Evolutionary conservation across 345 rosid genomes (phyloP).

Genomic region (Excoecaria agallocha): DNA sequence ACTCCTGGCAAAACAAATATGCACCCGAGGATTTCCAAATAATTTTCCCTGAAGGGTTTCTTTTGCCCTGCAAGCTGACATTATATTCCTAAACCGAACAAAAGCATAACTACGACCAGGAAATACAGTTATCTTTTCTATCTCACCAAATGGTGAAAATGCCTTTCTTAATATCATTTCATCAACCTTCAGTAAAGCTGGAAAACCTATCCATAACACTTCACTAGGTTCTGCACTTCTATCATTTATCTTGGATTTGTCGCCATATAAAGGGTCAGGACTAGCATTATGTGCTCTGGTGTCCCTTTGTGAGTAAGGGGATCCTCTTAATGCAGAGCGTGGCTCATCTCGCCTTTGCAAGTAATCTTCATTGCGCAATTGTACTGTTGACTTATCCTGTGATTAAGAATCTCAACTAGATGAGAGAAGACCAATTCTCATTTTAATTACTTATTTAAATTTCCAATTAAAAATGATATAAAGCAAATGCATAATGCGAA

Average conservation of each 20-base stretch:
- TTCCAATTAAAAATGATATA: not conserved
- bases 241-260: constrained; percentile 56
- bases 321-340: constrained; percentile 21
- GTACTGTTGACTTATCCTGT: constrained; percentile 69
- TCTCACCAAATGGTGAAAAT: constrained; percentile 85
- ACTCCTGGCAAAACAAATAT: constrained; percentile 84
- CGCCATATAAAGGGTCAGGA: constrained; percentile 53
- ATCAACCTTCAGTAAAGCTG: constrained; percentile 75
- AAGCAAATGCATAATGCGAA: constrained; percentile 1
- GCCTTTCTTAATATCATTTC: constrained; percentile 70
- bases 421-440: constrained; percentile 30
- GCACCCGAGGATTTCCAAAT: constrained; percentile 96
- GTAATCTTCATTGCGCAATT: constrained; percentile 54
- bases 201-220: constrained; percentile 92
- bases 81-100: constrained; percentile 60
- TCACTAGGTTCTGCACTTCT: constrained; percentile 81
- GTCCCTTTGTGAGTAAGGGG: constrained; percentile 62
- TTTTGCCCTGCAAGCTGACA: constrained; percentile 81
- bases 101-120: constrained; percentile 98
- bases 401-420: constrained; percentile 45
- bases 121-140: constrained; percentile 73
- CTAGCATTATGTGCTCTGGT: constrained; percentile 55
- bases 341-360: constrained; percentile 52
- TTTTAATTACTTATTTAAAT: constrained; percentile 16
- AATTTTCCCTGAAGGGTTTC: constrained; percentile 91